phyloP scores from a whole-genome alignment of 345 rosid genomes.

The Heritiera fomes region DNA sequence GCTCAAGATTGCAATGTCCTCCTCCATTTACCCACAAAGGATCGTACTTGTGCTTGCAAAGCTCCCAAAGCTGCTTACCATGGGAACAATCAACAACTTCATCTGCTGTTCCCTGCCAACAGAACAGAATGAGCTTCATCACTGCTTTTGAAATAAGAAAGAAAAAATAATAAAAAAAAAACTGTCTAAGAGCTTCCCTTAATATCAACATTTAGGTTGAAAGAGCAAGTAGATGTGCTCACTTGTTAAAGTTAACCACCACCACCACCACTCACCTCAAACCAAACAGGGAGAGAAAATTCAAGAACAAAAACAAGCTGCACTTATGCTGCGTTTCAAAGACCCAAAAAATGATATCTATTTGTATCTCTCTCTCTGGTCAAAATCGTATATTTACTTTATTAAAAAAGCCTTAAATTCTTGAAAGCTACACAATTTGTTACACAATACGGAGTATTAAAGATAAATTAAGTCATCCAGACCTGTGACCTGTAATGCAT shows the following conservation, averaged over 20 bases:
- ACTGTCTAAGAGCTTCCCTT: not conserved
- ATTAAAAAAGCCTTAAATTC: not conserved
- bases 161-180: not conserved
- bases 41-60: slow-evolving; percentile 77
- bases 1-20: slow-evolving; percentile 91
- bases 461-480: not conserved
- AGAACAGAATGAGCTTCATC: slow-evolving; percentile 11
- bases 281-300: not conserved
- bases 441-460: not conserved
- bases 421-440: not conserved
- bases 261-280: not conserved
- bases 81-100: slow-evolving; percentile 90
- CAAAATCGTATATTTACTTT: not conserved
- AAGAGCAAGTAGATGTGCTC: not conserved
- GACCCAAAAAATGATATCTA: not conserved
- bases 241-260: not conserved
- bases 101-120: slow-evolving; percentile 76
- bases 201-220: not conserved
- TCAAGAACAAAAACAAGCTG: too few relatives aligned
- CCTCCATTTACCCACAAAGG: slow-evolving; percentile 90
- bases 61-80: slow-evolving; percentile 83
- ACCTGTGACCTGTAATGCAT: not conserved
- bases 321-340: too few relatives aligned
- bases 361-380: not conserved
- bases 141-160: not conserved